A percentile compares a stretch with the other conserved stretches of the same genome.
These are phyloP conservation scores for Botrytis elliptica DNA, from an alignment of 2,329 filamentous ascomycete species.

Conservation along the genomic window DNA sequence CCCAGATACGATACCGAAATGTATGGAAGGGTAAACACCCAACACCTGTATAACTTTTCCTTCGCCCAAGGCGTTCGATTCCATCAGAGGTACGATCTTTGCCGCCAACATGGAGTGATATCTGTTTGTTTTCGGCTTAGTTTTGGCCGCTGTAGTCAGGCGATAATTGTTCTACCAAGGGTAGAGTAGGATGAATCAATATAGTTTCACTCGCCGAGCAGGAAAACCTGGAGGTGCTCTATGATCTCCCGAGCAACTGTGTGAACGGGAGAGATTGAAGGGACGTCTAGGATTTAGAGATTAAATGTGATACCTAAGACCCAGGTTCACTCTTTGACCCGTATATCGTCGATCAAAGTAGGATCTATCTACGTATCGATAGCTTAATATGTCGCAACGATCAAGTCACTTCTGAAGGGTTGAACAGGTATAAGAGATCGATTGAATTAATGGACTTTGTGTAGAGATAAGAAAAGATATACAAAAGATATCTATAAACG, in stretches of 20 bases:
- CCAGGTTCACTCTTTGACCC: background rate
- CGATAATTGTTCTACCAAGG: background rate
- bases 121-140: background rate
- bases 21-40: background rate
- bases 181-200: background rate
- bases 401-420: background rate
- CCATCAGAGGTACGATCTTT: background rate
- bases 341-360: background rate
- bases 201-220: background rate
- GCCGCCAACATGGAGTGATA: background rate
- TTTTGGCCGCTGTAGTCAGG: background rate
- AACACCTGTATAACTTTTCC: background rate
- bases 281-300: background rate
- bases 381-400: background rate
- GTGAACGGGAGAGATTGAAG: background rate
- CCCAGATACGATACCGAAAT: background rate
- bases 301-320: background rate
- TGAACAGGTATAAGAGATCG: too few species aligned
- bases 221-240: background rate
- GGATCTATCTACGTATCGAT: background rate
- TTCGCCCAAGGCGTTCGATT: background rate
- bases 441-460: background rate
- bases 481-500: background rate
- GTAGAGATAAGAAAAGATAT: background rate
- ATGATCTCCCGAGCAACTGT: background rate